Base-by-base conservation (phyloP, 352 stramenopile genomes). In the Plasmopara muralis region DNA sequence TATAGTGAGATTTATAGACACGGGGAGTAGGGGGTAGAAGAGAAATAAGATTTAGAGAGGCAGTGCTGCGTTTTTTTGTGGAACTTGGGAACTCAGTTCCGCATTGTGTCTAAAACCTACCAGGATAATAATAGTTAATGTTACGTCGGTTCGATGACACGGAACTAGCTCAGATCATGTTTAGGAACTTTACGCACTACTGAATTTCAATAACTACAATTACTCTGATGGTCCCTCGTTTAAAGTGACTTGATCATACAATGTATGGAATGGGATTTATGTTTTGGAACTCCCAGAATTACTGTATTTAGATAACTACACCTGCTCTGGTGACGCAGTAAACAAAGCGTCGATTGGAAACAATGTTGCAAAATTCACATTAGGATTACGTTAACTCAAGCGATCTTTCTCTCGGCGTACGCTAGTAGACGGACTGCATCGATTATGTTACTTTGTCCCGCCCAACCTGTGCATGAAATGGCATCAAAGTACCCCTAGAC, bases 231-330 rank as follows among this genome's bases (percentile, higher is more conserved):
- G 12, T 44, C 16, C 16, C 39, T 44, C 15, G 12, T 44, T 44
- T 25, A 43, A 43, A 43, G 38, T 18, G 14, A 25, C 38, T 35
- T 35, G 31, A 35, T 35, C 31, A 35, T 12, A 35, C 10, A 35
- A 35, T 35, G 31, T 35, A 35, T 12, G 31, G 31, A 4, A 35
- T 35, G 31, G 31, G 10, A 12, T 35, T 35, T 35, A 35, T 35
- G 31, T 35, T 35, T 35, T 5, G 31, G 31, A 35, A 35, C 31
- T 35, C 31, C 34, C 28, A 28, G 43, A 47, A n/a, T 28, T 47
- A 28, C 25, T 47, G 34, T 46, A 53, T 15, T 53, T 53, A 18
- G 37, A 53, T 40, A 46, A 46, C 35, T 53, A 53, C 42, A 53
- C 15, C 16, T 46, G n/a, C 43, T 46, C 31, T 46, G 34, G 34